A percentile compares a stretch with the other conserved stretches of the same genome.
Conservation (phyloP, 2,329 filamentous ascomycete genomes). For the Nothophaeocryptopus gaeumannii region DNA sequence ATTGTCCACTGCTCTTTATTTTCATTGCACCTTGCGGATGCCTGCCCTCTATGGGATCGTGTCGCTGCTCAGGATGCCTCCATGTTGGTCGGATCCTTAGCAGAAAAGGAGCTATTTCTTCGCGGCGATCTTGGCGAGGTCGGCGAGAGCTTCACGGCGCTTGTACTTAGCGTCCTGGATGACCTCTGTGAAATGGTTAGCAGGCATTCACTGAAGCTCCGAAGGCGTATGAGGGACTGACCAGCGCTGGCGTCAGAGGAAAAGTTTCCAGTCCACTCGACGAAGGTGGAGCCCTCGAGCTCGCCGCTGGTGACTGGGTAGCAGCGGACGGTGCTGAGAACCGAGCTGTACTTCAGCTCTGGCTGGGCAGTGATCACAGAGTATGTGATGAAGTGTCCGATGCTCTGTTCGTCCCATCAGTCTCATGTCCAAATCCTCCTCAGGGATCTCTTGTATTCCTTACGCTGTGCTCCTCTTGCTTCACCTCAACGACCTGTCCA, state of each 20-base stretch:
- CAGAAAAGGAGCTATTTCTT: slow-evolving; percentile 24
- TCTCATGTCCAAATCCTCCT: background rate
- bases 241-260: slow-evolving; percentile 68
- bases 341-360: slow-evolving; percentile 63
- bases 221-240: no score
- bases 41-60: no score
- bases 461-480: slow-evolving; percentile 73
- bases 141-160: slow-evolving; percentile 67
- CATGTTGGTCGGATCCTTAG: no score
- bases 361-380: slow-evolving; percentile 66
- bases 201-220: no score
- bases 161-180: slow-evolving; percentile 76
- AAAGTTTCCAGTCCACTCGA: slow-evolving; percentile 68
- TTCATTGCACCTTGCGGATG: no score
- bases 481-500: slow-evolving; percentile 65
- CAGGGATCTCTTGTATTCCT: slow-evolving; percentile 25
- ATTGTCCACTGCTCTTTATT: no score
- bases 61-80: no score
- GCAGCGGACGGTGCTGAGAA: slow-evolving; percentile 64
- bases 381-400: slow-evolving; percentile 75
- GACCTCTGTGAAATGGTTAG: slow-evolving; percentile 50
- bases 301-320: slow-evolving; percentile 66
- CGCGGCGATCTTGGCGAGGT: slow-evolving; percentile 52
- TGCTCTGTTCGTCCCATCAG: slow-evolving; percentile 45
- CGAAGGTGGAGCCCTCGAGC: slow-evolving; percentile 62